Conservation (phyloP, 2,329 filamentous ascomycete species). For the Epicoccum nigrum region DNA sequence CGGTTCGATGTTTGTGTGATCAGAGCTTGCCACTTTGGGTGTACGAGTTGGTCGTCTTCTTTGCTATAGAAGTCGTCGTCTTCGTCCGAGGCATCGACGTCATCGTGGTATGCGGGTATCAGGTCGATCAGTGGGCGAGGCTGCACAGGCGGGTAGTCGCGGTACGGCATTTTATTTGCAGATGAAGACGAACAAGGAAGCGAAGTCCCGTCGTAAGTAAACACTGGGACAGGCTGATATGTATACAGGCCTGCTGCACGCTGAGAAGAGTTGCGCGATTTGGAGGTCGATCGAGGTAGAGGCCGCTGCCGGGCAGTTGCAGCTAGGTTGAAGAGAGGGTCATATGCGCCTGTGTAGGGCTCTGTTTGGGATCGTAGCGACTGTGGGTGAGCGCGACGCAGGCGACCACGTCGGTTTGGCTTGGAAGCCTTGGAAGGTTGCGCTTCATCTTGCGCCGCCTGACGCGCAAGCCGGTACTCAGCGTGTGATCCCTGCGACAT, state of each 20-base stretch:
- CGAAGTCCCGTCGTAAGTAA: neutral
- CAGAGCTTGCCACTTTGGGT: slow-evolving; percentile 40
- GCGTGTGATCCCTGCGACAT: slow-evolving; percentile 13
- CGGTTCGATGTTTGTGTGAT: slow-evolving; percentile 33
- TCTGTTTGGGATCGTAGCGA: neutral
- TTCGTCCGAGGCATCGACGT: slow-evolving; percentile 49
- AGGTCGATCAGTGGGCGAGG: slow-evolving; percentile 40
- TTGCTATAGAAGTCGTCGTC: slow-evolving; percentile 45
- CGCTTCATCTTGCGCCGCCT: slow-evolving; percentile 5
- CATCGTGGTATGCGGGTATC: slow-evolving; percentile 32
- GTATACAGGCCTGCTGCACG: neutral
- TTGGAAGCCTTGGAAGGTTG: slow-evolving; percentile 1
- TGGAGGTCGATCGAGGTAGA: neutral
- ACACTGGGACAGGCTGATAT: neutral
- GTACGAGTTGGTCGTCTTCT: slow-evolving; percentile 44
- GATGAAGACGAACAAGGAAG: neutral
- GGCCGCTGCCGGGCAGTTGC: slow-evolving; percentile 7
- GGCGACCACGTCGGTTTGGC: neutral
- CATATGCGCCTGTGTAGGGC: neutral
- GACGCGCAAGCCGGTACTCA: slow-evolving; percentile 7
- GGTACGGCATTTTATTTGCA: slow-evolving; percentile 32
- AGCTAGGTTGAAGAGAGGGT: neutral
- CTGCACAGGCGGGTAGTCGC: slow-evolving; percentile 26
- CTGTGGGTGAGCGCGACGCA: slow-evolving; percentile 1
- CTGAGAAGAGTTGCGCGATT: neutral